Evolutionary conservation across 805 yeast genomes (phyloP).

Genomic region (Wickerhamomyces chaumierensis): DNA sequence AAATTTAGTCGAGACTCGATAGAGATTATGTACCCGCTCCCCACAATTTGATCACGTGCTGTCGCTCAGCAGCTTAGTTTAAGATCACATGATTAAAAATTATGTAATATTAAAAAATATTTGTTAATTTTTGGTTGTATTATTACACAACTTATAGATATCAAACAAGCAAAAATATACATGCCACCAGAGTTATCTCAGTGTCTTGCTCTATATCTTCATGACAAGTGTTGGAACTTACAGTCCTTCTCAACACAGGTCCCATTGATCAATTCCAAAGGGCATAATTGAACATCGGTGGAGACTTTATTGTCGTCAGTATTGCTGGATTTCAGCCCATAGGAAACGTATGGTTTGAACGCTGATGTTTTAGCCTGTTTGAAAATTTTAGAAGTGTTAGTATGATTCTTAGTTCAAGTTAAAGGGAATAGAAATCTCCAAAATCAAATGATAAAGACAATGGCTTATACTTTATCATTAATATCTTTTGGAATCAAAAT

Average conservation of each 20-base stretch:
- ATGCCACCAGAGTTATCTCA: too few relatives aligned
- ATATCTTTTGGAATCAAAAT: background rate
- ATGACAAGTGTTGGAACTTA: constrained; percentile 13
- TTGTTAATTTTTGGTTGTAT: too few relatives aligned
- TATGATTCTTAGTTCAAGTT: constrained; percentile 2
- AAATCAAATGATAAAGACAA: background rate
- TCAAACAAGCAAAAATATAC: too few relatives aligned
- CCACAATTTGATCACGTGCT: too few relatives aligned
- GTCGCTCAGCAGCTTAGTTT: too few relatives aligned
- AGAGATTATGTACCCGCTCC: too few relatives aligned
- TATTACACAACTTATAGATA: too few relatives aligned
- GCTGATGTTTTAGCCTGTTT: constrained; percentile 9
- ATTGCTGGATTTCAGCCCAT: constrained; percentile 6
- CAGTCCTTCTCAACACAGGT: constrained; percentile 13
- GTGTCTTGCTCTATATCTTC: background rate
- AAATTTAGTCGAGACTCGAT: too few relatives aligned
- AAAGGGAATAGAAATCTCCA: background rate
- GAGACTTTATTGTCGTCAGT: background rate
- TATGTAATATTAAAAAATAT: too few relatives aligned
- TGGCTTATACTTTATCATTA: background rate
- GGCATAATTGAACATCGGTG: constrained; percentile 10
- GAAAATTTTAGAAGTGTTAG: constrained; percentile 14
- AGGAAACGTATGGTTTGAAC: constrained; percentile 16
- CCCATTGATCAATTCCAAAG: constrained; percentile 14
- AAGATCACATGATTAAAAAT: too few relatives aligned